Percentiles rank a stretch among this genome's conserved stretches.
Conservation (phyloP, 306 rosid species). For the Fragaria nilgerrensis region DNA sequence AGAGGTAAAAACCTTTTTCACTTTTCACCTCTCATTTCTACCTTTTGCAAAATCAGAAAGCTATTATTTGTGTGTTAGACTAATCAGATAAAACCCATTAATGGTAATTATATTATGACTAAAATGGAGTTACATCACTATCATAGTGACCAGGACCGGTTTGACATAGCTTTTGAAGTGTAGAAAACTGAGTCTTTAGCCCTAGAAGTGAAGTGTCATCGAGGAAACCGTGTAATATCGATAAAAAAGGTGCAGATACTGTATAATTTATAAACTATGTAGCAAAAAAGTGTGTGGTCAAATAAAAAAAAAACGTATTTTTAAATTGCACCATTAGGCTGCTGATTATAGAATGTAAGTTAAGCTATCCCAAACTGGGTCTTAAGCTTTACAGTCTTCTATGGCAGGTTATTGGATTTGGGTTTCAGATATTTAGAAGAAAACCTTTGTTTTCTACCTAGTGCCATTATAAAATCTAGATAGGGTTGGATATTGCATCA, state of each 20-base stretch:
- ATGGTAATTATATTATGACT: background rate
- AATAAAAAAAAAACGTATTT: too few relatives aligned
- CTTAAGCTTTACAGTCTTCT: background rate
- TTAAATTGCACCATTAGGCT: too few relatives aligned
- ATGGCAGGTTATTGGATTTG: background rate
- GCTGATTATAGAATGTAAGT: too few relatives aligned
- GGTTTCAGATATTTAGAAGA: background rate
- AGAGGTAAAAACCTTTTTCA: constrained; percentile 39
- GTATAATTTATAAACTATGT: too few relatives aligned
- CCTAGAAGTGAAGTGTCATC: too few relatives aligned
- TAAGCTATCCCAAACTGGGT: too few relatives aligned
- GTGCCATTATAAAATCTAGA: background rate
- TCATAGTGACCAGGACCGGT: background rate
- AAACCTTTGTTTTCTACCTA: background rate
- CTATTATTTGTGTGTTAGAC: background rate
- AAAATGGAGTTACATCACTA: background rate
- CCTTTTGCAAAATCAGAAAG: background rate
- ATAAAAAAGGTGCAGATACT: too few relatives aligned
- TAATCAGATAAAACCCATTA: background rate
- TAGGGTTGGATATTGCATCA: background rate
- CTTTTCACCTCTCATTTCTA: background rate
- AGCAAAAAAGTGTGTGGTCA: too few relatives aligned
- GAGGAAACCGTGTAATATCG: too few relatives aligned
- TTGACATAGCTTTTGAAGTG: too few relatives aligned
- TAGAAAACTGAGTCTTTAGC: too few relatives aligned